Base-by-base conservation (phyloP, 805 yeast genomes). In the Candida patagonica region DNA sequence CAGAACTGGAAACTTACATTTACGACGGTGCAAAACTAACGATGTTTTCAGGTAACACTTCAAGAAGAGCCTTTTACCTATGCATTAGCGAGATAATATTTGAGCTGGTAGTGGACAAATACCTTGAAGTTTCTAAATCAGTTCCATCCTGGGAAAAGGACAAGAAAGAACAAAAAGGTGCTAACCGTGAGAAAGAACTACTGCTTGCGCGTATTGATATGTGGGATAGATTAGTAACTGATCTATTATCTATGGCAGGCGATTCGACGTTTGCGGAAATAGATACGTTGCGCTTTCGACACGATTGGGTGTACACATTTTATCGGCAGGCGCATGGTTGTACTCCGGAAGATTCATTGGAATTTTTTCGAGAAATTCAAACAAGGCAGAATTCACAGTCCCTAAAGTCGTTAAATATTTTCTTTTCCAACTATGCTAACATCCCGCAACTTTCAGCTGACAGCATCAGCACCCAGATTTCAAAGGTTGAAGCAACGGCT, bases 401-500 rank as follows among this genome's bases (percentile, higher is more conserved):
- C 23, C 44, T 35, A 1, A 41, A 39, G 1, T 26, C 67, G 2
- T n/a, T n/a, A n/a, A 54, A 60, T 6, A 59, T 80, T 0, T 50
- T 57, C 0, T 76, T 72, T 55, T 67, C 75, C 1, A 86, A 87
- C 53, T 80, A 71, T 48, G 62, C 67, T 1, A 62, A 69, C 41
- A 73, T 88, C 12, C 79, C 85, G 2, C 61, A 67, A 1, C 57
- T 88, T 2, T 76, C 70, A 30, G 38, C 57, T 1, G 60, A 65
- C 1, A 65, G 72, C 4, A 67, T 84, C 6, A 67, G 67, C 26
- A 65, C 74, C 4, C 88, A 85, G 49, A 62, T 78, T 15, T 78
- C 88, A 1, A 83, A 85, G 37, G 66, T 83, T 10, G 74, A 76
- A 21, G 83, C 89, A 0, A 71, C 86, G 32, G 63, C 80, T 0